phyloP scores from a whole-genome alignment of 805 yeast genomes.

The Vanderwaltozyma polyspora region DNA sequence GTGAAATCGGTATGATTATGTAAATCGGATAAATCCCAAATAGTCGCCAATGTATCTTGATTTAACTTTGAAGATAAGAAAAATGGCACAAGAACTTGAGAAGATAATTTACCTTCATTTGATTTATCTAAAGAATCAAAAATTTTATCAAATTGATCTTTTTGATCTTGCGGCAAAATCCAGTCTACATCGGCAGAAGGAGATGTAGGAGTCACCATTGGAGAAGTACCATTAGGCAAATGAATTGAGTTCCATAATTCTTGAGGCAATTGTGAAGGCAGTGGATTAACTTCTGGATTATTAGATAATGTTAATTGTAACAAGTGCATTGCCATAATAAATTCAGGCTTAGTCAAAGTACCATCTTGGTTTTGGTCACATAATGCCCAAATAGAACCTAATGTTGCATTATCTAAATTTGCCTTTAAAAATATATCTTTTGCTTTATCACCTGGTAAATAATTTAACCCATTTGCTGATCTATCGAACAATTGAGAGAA shows the following conservation, averaged over 20 bases:
- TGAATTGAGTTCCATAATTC: conserved; percentile 30
- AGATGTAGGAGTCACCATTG: neutral
- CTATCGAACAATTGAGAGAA: conserved; percentile 63
- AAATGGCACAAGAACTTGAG: conserved; percentile 77
- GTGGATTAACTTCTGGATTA: conserved; percentile 47
- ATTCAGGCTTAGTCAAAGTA: conserved; percentile 57
- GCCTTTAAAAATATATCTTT: conserved; percentile 82
- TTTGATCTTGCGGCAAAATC: conserved; percentile 55
- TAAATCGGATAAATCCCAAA: conserved; percentile 91
- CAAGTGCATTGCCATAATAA: conserved; percentile 87
- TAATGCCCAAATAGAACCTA: conserved; percentile 82
- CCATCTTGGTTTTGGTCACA: conserved; percentile 73
- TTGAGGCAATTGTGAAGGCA: conserved; percentile 40
- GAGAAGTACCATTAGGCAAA: neutral
- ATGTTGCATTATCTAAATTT: conserved; percentile 57
- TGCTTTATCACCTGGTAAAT: conserved; percentile 62
- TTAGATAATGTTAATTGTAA: conserved; percentile 58
- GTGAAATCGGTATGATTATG: conserved; percentile 73
- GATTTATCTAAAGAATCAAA: conserved; percentile 65
- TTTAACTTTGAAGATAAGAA: conserved; percentile 76
- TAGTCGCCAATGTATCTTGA: conserved; percentile 71
- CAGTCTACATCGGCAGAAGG: conserved; percentile 33
- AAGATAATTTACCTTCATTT: conserved; percentile 49
- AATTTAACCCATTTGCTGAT: conserved; percentile 37
- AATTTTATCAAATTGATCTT: conserved; percentile 62